Evolutionary conservation across 768 basidiomycete species (phyloP), one percentile per base, ranked within the genome.

Genomic region (Gymnopilus dilepis): DNA sequence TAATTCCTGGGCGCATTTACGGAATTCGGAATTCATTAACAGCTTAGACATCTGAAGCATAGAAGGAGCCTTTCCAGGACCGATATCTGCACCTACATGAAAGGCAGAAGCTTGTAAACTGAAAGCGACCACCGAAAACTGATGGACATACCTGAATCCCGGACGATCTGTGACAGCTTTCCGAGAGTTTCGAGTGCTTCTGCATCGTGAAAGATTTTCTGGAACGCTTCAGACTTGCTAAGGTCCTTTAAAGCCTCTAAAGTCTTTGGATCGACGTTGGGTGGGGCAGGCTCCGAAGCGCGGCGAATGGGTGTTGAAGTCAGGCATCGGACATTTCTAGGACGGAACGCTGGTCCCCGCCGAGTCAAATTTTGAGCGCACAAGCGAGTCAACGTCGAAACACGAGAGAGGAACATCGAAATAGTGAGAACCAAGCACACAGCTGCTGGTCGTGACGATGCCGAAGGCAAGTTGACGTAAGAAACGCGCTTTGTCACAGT

Each of bases 31-130:
- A 62, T 79, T 85, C 30, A 79, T 71, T 26, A 82, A 74, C 50
- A 91, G 75, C 63, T 81, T 84, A 58, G 88, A 72, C 76, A 89
- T 77, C 60, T 86, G 81, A 56, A 82, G 72, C 9, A 76, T 74
- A 9, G 85, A 82, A 12, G 85, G 84, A 9, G 76, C 73, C 48
- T 74, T 73, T 12, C 81, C 81, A 0, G 75, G 66, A 17, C 78
- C 67, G 33, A 79, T 56, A 62, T 87, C 83, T 48, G 88, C 65
- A 12, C 85, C 88, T 88, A 38, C 17, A 38, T 41, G 17, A 54
- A n/a, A n/a, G n/a, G n/a, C n/a, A n/a, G n/a, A n/a, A n/a, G n/a
- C n/a, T n/a, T n/a, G n/a, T n/a, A n/a, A n/a, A n/a, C n/a, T n/a
- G n/a, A n/a, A n/a, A n/a, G n/a, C n/a, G n/a, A n/a, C n/a, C n/a